Evolutionary conservation across 306 rosid species (phyloP), one percentile per base, ranked within the genome.

Genomic region (Luffa aegyptiaca): DNA sequence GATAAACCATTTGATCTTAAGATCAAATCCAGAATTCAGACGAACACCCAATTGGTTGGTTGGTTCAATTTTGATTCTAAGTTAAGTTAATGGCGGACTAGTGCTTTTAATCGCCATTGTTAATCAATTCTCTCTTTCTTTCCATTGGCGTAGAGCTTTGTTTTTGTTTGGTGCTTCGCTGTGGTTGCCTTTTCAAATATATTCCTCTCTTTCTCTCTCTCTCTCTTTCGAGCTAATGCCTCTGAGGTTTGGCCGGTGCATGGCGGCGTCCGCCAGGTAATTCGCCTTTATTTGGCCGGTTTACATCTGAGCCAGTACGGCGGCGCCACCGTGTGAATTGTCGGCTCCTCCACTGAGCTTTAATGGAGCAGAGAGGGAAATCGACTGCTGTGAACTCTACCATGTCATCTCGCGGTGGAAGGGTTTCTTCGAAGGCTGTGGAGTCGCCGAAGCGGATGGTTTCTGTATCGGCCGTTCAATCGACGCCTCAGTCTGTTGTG

Each of bases 341-440:
- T 17, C 14, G 35, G 20, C 35, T n/a, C 2, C 37, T 26, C 65
- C 6, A 21, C 0, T 10, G n/a, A 26, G 37, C 10, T 9, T 42
- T 42, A 9, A 73, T 73, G 78, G 78, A 73, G 26, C 78, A 73
- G 78, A 48, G 44, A 7, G 44, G 78, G 45, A 73, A 73, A 73
- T 31, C 44, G 35, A 73, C 7, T 31, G 6, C 44, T 49, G 26
- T 87, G 37, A 85, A 59, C 61, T 80, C 77, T 59, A 78, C 84
- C 48, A 63, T 86, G 42, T 74, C 90, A 16, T 82, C 82, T 72
- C 89, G 93, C 37, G 66, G 85, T 21, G 66, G 84, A 18, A 86
- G 89, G 87, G 84, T 84, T 81, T 80, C 91, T 79, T 59, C 89
- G 41, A 90, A 88, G 80, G 64, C 72, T 10, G 86, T 79, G 85